Evolutionary conservation across 225 moss, liverwort and hornwort species (phyloP).

Genomic region (Physcomitrellopsis africana): DNA sequence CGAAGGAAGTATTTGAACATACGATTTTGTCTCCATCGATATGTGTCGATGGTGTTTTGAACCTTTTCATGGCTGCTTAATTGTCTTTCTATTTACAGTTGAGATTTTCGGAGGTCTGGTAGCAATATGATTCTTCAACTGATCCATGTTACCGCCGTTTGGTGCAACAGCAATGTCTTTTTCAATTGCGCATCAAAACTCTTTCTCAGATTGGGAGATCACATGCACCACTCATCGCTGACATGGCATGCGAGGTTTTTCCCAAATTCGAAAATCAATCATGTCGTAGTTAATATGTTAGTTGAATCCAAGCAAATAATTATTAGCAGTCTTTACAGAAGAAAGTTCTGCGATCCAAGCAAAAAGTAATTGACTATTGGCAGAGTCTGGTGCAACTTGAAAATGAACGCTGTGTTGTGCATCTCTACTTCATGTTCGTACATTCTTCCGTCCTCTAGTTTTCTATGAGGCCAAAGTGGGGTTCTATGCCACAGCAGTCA

Average conservation of each 20-base stretch:
- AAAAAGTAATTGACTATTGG: slow-evolving; percentile 7
- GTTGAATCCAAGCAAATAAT: not conserved
- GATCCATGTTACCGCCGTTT: slow-evolving; percentile 3
- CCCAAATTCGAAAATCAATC: not conserved
- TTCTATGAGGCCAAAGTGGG: not conserved
- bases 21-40: not conserved
- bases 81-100: not conserved
- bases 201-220: slow-evolving; percentile 24
- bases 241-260: slow-evolving; percentile 62
- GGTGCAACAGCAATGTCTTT: slow-evolving; percentile 48
- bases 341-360: not conserved
- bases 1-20: not conserved
- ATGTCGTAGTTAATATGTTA: not conserved
- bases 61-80: not conserved
- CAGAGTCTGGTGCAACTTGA: slow-evolving; percentile 49
- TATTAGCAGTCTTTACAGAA: not conserved
- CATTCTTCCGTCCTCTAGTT: slow-evolving; percentile 21
- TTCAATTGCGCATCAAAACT: slow-evolving; percentile 42
- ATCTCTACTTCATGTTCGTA: slow-evolving; percentile 13
- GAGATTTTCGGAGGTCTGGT: not conserved
- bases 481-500: not conserved
- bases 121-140: not conserved
- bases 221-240: slow-evolving; percentile 31
- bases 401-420: slow-evolving; percentile 35
- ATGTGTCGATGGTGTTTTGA: not conserved